Base-by-base conservation (phyloP, 805 yeast species). In the Kodamaea jinghongensis region DNA sequence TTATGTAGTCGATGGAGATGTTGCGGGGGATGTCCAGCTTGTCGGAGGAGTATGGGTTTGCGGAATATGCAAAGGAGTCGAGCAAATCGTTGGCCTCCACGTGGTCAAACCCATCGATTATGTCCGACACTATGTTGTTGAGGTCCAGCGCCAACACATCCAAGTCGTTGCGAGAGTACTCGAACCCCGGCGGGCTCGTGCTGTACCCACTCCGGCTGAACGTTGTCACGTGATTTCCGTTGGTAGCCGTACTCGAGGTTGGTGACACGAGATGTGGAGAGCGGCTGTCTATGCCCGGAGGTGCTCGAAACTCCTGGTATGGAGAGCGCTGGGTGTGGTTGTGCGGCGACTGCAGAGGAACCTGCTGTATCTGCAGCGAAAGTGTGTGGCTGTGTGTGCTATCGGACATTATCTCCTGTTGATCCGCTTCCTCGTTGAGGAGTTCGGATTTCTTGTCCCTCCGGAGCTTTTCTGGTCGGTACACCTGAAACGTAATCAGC, bases 81-180 rank as follows among this genome's bases (percentile, higher is more conserved):
- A 34, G 34, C 28, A 31, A 30, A 13, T 34, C 28, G 13, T 38
- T 32, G 13, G 28, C 14, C 11, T 27, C 12, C 6, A 28, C 15
- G n/a, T 29, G 35, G 22, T 26, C 28, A 12, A 34, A 13, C 2
- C 36, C 38, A 14, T 38, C 39, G 7, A 41, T 46, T 36, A 69
- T 63, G 34, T 61, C 61, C 22, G 52, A 55, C 22, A 68, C 73
- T 36, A 69, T 54, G 44, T 67, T 65, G 46, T 67, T 69, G 34
- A 69, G 49, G 37, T 69, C 73, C 6, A 53, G 44, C 0, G 73
- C 73, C 17, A 69, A 48, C 6, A 62, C 30, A 30, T 66, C 51
- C 34, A 69, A 52, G 39, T 68, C 73, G n/a, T 56, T 55, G 17
- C 47, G 54, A 37, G 54, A 51, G 36, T 48, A 56, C 3, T 34